Conservation (phyloP, 2,329 filamentous ascomycete species). For the Nigrospora oryzae region DNA sequence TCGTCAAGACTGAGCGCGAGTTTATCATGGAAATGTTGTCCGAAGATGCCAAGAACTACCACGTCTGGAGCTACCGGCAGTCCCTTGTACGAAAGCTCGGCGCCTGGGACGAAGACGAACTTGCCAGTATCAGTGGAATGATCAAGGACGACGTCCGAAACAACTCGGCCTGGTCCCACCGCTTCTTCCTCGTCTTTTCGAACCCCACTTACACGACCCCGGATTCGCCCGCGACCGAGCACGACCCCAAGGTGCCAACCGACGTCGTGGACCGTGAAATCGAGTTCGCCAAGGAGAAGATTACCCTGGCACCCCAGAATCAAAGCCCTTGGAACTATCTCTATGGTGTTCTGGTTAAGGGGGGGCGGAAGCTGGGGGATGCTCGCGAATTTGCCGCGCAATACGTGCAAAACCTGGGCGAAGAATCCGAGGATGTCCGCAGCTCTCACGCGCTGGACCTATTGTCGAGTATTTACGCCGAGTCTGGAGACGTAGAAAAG, state of each 20-base stretch:
- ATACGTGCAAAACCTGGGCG: conserved; percentile 40
- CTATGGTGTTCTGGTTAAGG: conserved; percentile 63
- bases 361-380: conserved; percentile 38
- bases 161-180: conserved; percentile 96
- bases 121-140: conserved; percentile 62
- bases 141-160: conserved; percentile 80
- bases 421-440: conserved; percentile 39
- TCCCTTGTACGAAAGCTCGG: conserved; percentile 57
- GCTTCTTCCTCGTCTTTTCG: conserved; percentile 85
- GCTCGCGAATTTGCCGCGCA: conserved; percentile 39
- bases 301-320: conserved; percentile 80
- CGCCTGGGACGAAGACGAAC: conserved; percentile 48
- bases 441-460: conserved; percentile 65
- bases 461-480: conserved; percentile 58
- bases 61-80: conserved; percentile 95
- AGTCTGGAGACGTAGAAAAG: conserved; percentile 47
- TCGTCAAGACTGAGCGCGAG: conserved; percentile 58
- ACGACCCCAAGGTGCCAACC: conserved; percentile 48
- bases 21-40: conserved; percentile 78
- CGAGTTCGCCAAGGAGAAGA: conserved; percentile 63
- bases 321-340: conserved; percentile 93
- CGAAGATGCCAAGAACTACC: conserved; percentile 92
- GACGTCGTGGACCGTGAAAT: conserved; percentile 67
- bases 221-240: conserved; percentile 37
- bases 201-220: conserved; percentile 42